Conservation (phyloP, 306 rosid species). For the Fragaria ananassa region DNA sequence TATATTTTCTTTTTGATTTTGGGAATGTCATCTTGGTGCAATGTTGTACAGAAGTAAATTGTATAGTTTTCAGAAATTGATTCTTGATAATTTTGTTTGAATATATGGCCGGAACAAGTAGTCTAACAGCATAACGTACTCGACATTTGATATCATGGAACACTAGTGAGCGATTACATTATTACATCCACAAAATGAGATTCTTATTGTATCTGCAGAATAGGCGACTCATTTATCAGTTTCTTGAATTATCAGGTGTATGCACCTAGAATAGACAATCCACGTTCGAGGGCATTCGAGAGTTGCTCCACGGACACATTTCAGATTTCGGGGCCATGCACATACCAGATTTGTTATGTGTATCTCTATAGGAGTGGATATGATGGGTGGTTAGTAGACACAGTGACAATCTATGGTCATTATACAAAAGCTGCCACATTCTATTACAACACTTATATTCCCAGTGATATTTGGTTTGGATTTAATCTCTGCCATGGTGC, state of each 20-base stretch:
- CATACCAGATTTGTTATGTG: constrained; percentile 55
- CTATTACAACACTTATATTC: constrained; percentile 51
- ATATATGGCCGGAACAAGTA: background rate
- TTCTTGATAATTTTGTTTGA: background rate
- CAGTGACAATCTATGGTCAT: constrained; percentile 49
- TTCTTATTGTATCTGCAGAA: background rate
- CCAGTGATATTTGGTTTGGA: constrained; percentile 67
- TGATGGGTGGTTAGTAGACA: constrained; percentile 82
- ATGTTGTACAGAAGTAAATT: background rate
- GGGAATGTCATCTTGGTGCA: background rate
- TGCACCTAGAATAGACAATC: constrained; percentile 63
- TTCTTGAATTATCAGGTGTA: constrained; percentile 48
- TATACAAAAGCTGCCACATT: constrained; percentile 41
- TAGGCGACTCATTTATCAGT: background rate
- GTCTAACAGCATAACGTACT: background rate
- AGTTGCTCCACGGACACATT: constrained; percentile 79
- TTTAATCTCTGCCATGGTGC: constrained; percentile 47
- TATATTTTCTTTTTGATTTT: background rate
- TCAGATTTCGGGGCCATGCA: constrained; percentile 67
- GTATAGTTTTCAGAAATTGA: background rate
- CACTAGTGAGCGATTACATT: background rate
- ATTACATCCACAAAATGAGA: background rate
- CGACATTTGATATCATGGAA: background rate
- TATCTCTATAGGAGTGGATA: constrained; percentile 66
- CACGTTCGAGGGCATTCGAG: constrained; percentile 59